A percentile compares a stretch with the other conserved stretches of the same genome.
These are phyloP conservation scores for Mortierella sp. DNA, from an alignment of 371 early-diverging fungal species.

Conservation along the genomic window DNA sequence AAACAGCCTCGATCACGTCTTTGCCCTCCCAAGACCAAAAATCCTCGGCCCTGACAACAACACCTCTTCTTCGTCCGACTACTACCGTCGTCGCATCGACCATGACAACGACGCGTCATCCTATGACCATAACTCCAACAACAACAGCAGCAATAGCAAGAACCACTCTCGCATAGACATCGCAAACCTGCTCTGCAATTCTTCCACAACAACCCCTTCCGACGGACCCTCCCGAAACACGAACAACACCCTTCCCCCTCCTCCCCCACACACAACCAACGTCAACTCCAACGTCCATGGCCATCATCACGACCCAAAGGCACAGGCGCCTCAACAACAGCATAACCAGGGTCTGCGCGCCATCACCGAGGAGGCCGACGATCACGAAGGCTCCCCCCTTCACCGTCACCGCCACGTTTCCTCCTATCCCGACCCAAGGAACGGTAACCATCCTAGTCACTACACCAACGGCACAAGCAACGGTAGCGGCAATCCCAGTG, in stretches of 20 bases:
- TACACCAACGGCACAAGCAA: neutral
- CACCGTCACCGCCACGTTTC: conserved; percentile 4
- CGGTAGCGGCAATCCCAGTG: conserved; percentile 16
- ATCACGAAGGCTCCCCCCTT: neutral
- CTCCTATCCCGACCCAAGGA: neutral
- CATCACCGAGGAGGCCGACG: conserved; percentile 39
- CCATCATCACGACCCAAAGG: conserved; percentile 12
- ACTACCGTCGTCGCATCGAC: conserved; percentile 4
- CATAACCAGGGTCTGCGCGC: conserved; percentile 28
- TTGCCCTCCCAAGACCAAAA: conserved; percentile 18
- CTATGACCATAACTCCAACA: conserved; percentile 3
- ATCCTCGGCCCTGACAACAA: conserved; percentile 13
- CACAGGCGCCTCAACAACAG: conserved; percentile 11
- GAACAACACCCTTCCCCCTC: neutral
- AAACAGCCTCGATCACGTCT: conserved; percentile 40
- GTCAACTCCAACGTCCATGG: neutral
- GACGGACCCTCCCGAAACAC: conserved; percentile 3
- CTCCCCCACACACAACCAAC: neutral
- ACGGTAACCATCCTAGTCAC: conserved; percentile 3
- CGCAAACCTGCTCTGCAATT: conserved; percentile 36
- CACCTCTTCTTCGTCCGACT: conserved; percentile 9
- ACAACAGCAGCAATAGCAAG: conserved; percentile 10
- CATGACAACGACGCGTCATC: no score
- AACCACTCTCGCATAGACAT: conserved; percentile 39
- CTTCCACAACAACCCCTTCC: neutral